Percentiles rank a stretch among this genome's conserved stretches.
These are phyloP conservation scores for Diaporthe vexans DNA, from an alignment of 2,329 filamentous ascomycete genomes.

Conservation along the genomic window DNA sequence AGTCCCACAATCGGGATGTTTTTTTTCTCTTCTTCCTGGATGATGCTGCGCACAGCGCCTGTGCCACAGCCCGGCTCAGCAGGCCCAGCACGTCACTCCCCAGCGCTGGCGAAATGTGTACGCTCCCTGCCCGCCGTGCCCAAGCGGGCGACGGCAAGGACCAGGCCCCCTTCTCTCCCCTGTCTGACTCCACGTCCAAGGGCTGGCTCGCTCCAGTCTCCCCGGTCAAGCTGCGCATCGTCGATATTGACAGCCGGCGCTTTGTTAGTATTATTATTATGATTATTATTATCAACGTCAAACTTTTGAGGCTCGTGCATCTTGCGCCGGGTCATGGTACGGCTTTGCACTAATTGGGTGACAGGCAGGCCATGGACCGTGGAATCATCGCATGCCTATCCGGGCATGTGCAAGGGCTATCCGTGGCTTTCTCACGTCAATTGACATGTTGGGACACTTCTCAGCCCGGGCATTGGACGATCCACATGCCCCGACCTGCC, in stretches of 20 bases:
- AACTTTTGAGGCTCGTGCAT: slow-evolving; percentile 11
- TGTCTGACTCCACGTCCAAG: neutral
- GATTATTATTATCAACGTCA: slow-evolving; percentile 2
- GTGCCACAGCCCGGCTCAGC: neutral
- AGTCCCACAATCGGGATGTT: slow-evolving; percentile 1
- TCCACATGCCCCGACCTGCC: slow-evolving; percentile 16
- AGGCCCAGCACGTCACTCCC: neutral
- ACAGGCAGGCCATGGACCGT: neutral
- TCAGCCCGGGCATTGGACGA: slow-evolving; percentile 25
- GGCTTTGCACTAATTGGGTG: neutral
- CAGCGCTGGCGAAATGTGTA: neutral
- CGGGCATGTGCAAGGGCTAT: slow-evolving; percentile 17
- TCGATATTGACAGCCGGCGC: slow-evolving; percentile 23
- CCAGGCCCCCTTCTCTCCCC: slow-evolving; percentile 5
- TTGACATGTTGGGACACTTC: slow-evolving; percentile 15
- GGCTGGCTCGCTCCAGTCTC: neutral
- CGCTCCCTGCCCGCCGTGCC: neutral
- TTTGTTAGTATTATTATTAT: neutral
- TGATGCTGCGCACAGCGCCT: neutral
- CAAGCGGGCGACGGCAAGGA: slow-evolving; percentile 11
- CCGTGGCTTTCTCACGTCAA: slow-evolving; percentile 17
- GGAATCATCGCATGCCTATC: slow-evolving; percentile 26
- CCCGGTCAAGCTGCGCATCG: neutral
- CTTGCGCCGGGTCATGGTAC: neutral
- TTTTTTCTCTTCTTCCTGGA: neutral